Percentiles rank a stretch among this genome's conserved stretches.
These are phyloP conservation scores for Candida coquimbonensis DNA, from an alignment of 805 yeast genomes.

Conservation along the genomic window DNA sequence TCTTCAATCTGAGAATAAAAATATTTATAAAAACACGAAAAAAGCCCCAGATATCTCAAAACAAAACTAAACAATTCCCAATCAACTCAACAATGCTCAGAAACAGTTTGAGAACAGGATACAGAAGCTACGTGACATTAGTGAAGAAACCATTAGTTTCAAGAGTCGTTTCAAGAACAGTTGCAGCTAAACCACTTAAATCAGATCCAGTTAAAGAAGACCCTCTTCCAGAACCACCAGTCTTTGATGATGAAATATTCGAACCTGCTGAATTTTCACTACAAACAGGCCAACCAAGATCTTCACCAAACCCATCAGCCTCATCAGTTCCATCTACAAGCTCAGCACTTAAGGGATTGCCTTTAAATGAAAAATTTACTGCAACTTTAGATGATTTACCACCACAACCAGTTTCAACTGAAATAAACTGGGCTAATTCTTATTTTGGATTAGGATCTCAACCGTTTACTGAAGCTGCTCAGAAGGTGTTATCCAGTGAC, in stretches of 20 bases:
- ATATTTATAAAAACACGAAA: no score
- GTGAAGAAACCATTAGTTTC: not conserved
- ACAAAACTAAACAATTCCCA: not conserved
- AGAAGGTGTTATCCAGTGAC: slow-evolving; percentile 53
- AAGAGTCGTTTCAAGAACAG: slow-evolving; percentile 1
- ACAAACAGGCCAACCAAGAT: slow-evolving; percentile 17
- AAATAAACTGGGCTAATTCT: slow-evolving; percentile 74
- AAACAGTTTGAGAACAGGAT: not conserved
- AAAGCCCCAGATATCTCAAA: no score
- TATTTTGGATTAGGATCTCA: slow-evolving; percentile 78
- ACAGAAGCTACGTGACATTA: slow-evolving; percentile 2
- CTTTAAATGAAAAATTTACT: slow-evolving; percentile 13
- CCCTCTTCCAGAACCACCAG: not conserved
- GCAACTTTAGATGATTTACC: slow-evolving; percentile 19
- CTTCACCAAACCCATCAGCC: not conserved
- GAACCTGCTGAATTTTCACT: slow-evolving; percentile 20
- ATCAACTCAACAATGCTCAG: slow-evolving; percentile 1
- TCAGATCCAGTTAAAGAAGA: not conserved
- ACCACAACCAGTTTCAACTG: slow-evolving; percentile 10
- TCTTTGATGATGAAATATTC: slow-evolving; percentile 2
- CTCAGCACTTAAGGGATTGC: slow-evolving; percentile 12
- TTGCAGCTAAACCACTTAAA: not conserved
- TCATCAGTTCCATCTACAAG: not conserved
- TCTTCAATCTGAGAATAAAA: not conserved
- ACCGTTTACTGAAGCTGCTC: slow-evolving; percentile 62